Base-by-base conservation (phyloP, 371 early-diverging fungal genomes). In the Mortierella sp. region DNA sequence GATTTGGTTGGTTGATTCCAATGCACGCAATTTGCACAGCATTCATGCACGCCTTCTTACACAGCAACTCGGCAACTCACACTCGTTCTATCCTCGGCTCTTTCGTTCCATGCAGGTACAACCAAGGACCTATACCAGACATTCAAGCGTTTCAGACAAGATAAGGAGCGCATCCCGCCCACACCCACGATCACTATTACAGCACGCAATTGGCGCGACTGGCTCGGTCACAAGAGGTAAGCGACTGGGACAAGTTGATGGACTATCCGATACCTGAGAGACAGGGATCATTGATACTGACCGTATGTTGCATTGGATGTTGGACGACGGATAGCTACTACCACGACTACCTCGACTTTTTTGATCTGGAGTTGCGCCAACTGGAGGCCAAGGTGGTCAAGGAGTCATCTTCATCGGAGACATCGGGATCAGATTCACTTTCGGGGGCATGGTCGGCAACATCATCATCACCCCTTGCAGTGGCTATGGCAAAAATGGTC, bases 321-420 rank as follows among this genome's bases (percentile, higher is more conserved):
- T n/a, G n/a, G 8, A 21, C 24, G 9, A 21, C 41, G 14, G 8
- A 4, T 19, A 69, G 67, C 42, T 72, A 72, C 28, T 72, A 72
- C 42, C 72, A 72, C 50, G 72, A 72, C 58, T 72, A 72, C 38
- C 72, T 72, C 38, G 72, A 72, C 34, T 72, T 72, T 49, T 72
- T 72, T 27, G 67, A 72, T 39, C 67, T 61, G 23, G 72, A 72
- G 46, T 14, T 72, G 43, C 54, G 50, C 31, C 67, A 61, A 14
- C 19, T 72, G 49, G 63, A 72, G 18, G 48, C 61, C 18, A 48
- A 26, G 42, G 26, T 53, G 4, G 38, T 48, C 13, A 27, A 52
- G 45, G 52, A 68, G 31, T 19, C 53, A 5, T 45, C 61, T 41
- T 16, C 51, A 39, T 19, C 55, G 24, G 9, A 30, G n/a, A 6